Percentiles rank a stretch among this genome's conserved stretches.
Conservation (phyloP, 495 filamentous ascomycete species). For the Umbilicaria muhlenbergii region DNA sequence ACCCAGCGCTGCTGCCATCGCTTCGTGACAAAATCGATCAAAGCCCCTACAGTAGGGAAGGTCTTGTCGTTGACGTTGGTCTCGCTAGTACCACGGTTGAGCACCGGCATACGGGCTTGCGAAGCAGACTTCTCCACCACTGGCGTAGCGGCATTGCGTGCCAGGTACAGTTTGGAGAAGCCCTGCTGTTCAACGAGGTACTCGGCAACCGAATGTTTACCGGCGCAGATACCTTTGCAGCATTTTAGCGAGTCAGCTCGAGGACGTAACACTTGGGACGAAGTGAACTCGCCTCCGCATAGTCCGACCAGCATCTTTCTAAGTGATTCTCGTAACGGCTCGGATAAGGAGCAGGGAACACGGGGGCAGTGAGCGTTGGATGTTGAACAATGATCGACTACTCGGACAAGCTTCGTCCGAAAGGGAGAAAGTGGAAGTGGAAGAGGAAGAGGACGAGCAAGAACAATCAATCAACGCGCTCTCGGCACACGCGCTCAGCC, state of each 20-base stretch:
- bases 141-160: slow-evolving; percentile 1
- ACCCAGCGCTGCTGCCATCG: slow-evolving; percentile 72
- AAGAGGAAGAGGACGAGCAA: too few relatives aligned
- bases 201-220: slow-evolving; percentile 71
- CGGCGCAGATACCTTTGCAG: slow-evolving; percentile 65
- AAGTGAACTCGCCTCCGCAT: slow-evolving; percentile 55
- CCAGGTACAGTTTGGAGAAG: slow-evolving; percentile 42
- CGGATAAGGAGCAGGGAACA: too few relatives aligned
- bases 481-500: too few relatives aligned
- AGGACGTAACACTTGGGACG: slow-evolving; percentile 6
- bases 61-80: slow-evolving; percentile 2
- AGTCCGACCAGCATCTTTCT: slow-evolving; percentile 76
- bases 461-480: too few relatives aligned
- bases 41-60: slow-evolving; percentile 42
- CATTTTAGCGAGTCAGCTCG: slow-evolving; percentile 10
- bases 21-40: slow-evolving; percentile 75
- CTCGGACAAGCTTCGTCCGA: too few relatives aligned
- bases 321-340: too few relatives aligned
- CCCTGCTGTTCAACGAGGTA: slow-evolving; percentile 65
- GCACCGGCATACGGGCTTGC: not conserved
- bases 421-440: too few relatives aligned
- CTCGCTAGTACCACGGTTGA: slow-evolving; percentile 2
- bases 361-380: too few relatives aligned
- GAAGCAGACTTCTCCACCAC: slow-evolving; percentile 15
- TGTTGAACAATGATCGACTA: too few relatives aligned